phyloP scores from a whole-genome alignment of 805 yeast genomes.

The Lachancea quebecensis region DNA sequence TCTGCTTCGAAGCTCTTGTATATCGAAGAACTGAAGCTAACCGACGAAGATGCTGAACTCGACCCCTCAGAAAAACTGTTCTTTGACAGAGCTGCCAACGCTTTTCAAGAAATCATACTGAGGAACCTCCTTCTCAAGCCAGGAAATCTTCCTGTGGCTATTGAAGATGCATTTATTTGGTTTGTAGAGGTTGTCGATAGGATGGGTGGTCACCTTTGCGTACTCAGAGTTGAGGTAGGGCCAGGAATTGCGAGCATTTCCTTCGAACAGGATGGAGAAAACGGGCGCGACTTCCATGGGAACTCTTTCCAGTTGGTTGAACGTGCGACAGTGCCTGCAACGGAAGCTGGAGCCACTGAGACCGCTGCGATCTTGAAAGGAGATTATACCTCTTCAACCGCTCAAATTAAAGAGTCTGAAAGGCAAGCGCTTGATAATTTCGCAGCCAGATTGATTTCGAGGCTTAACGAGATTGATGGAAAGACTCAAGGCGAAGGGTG shows the following conservation, averaged over 20 bases:
- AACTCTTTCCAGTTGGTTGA: too few relatives aligned
- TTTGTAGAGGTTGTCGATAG: conserved; percentile 26
- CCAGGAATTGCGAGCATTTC: not conserved
- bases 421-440: too few relatives aligned
- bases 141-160: conserved; percentile 10
- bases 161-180: conserved; percentile 30
- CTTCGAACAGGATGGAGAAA: not conserved
- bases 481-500: too few relatives aligned
- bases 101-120: conserved; percentile 17
- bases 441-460: too few relatives aligned
- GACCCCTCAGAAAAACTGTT: conserved; percentile 4
- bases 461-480: too few relatives aligned
- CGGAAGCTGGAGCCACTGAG: too few relatives aligned
- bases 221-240: not conserved
- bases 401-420: too few relatives aligned
- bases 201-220: conserved; percentile 10
- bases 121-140: conserved; percentile 16
- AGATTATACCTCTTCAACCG: too few relatives aligned
- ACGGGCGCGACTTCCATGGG: too few relatives aligned
- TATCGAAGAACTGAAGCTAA: not conserved
- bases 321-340: too few relatives aligned
- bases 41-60: not conserved
- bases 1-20: conserved; percentile 2
- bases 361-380: too few relatives aligned
- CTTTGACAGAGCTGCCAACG: conserved; percentile 16